These are phyloP conservation scores for Rubia tinctorum DNA, from an alignment of 305 asterid species.

Conservation along the genomic window DNA sequence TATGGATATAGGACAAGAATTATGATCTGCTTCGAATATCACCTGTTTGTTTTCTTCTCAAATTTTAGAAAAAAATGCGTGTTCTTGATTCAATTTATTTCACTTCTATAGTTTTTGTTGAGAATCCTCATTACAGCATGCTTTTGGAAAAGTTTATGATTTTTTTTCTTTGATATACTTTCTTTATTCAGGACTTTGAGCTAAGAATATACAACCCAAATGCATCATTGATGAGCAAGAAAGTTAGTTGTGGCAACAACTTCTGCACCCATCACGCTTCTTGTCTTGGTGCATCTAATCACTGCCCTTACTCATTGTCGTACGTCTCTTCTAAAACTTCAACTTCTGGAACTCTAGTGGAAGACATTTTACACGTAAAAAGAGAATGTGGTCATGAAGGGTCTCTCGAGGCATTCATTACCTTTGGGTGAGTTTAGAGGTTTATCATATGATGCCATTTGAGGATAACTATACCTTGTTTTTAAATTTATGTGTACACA, in stretches of 20 bases:
- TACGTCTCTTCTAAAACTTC: conserved; percentile 83
- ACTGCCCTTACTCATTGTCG: conserved; percentile 74
- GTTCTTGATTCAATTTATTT: neutral
- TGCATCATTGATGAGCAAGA: conserved; percentile 65
- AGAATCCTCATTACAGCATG: neutral
- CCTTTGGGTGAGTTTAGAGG: no score
- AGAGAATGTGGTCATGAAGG: no score
- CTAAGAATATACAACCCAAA: conserved; percentile 61
- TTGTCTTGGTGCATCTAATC: conserved; percentile 42
- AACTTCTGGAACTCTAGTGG: conserved; percentile 76
- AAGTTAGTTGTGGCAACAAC: conserved; percentile 59
- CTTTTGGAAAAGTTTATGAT: conserved; percentile 11
- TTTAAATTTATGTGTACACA: no score
- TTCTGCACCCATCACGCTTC: conserved; percentile 42
- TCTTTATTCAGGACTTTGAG: conserved; percentile 61
- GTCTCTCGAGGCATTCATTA: no score
- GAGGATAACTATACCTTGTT: no score
- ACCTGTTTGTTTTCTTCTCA: neutral
- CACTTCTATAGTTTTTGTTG: neutral
- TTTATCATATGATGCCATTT: no score
- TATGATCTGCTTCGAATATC: neutral
- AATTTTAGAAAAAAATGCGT: neutral
- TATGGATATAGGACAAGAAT: neutral
- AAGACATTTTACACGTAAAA: no score
- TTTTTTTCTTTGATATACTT: conserved; percentile 11